phyloP scores from a whole-genome alignment of 495 filamentous ascomycete genomes.

The Tuber magnatum region DNA sequence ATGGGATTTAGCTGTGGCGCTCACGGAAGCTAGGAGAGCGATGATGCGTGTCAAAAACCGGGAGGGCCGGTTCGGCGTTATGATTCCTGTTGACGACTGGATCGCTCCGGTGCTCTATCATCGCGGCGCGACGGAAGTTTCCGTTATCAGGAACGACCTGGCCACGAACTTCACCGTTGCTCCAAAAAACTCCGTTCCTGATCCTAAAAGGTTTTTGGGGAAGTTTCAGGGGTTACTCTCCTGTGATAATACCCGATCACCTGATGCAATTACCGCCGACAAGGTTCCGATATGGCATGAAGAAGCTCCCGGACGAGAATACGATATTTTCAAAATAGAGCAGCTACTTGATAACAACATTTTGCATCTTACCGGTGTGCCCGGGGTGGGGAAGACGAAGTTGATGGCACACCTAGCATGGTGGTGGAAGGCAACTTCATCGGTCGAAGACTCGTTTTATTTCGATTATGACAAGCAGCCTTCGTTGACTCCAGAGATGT shows the following conservation, averaged over 20 bases:
- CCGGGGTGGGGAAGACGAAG: constrained; percentile 26
- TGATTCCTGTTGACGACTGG: constrained; percentile 22
- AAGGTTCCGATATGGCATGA: background rate
- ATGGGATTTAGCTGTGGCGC: constrained; percentile 22
- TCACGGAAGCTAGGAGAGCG: constrained; percentile 15
- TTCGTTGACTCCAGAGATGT: constrained; percentile 25
- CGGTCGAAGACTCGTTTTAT: constrained; percentile 27
- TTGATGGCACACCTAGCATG: constrained; percentile 20
- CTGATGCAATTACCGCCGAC: background rate
- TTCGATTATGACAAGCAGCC: constrained; percentile 27
- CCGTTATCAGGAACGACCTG: constrained; percentile 17
- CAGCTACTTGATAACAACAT: constrained; percentile 22
- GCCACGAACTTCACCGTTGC: background rate
- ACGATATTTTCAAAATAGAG: constrained; percentile 27
- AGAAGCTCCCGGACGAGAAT: constrained; percentile 19
- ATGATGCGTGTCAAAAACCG: constrained; percentile 21
- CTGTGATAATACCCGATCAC: background rate
- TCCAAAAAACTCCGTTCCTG: background rate
- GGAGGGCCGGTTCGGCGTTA: constrained; percentile 27
- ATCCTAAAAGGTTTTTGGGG: constrained; percentile 13
- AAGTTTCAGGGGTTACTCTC: constrained; percentile 20
- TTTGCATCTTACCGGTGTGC: constrained; percentile 16
- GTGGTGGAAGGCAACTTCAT: constrained; percentile 30
- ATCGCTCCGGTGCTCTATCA: constrained; percentile 23
- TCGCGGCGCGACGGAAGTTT: constrained; percentile 23